Base-by-base conservation (phyloP, 2,329 filamentous ascomycete genomes). In the Myriosclerotinia curreyana region DNA sequence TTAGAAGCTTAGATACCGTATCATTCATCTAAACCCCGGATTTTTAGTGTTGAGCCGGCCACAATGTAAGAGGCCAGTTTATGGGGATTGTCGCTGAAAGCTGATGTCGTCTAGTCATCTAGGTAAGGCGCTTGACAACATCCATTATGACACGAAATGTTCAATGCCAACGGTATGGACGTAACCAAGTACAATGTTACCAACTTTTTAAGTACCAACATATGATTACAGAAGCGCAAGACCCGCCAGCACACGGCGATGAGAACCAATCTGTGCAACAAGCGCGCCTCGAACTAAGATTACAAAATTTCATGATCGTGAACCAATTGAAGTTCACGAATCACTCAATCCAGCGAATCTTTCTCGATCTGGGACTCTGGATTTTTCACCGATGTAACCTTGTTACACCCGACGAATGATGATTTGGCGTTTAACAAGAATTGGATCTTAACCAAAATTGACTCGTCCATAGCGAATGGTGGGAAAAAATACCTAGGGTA, bases 351-450 rank as follows among this genome's bases (percentile, higher is more conserved):
- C 52, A 59, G 36, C 25, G 12, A 63, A 51, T 48, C 25, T 50
- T 51, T 51, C 42, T 50, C 44, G 14, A 58, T 58, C 44, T 25
- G 34, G n/a, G 17, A n/a, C 44, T 63, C 20, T 48, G 53, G 11
- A 22, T 17, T 50, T 59, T 15, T 59, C 25, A 15, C 12, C 44
- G 31, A 59, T 50, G 53, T 51, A 40, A 59, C 56, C 54, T 42
- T 54, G 60, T 65, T 34, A 67, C 69, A 70, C 66, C 68, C 69
- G 67, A 72, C 71, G 69, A 72, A 72, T 72, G 65, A 68, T 49
- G 66, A 66, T 46, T 34, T 64, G 66, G 68, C 71, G 70, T 68
- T 70, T 72, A 72, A 28, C 40, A 46, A 42, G 38, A 36, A 40
- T 55, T 44, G 42, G 34, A 48, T 56, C 60, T 42, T 50, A 54